Evolutionary conservation across 1,284 basidiomycete genomes (phyloP), one percentile per base, ranked within the genome.

Genomic region (Kwoniella shivajii): DNA sequence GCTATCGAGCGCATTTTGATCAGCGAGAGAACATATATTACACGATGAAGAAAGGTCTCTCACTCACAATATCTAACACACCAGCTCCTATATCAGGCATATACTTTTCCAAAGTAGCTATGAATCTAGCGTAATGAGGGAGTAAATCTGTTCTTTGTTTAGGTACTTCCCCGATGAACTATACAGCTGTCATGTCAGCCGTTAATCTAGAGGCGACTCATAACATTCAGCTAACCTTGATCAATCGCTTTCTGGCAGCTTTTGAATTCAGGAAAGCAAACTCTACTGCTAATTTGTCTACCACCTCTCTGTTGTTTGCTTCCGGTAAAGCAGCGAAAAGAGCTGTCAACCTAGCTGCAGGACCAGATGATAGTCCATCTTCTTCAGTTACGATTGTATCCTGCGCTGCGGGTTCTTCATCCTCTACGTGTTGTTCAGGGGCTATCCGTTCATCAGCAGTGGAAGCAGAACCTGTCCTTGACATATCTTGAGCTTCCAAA

Each of bases 221-320:
- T 3, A 6, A 4, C 11, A 26, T 18, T 14, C 13, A 33, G 6
- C 80, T 27, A 64, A 90, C 91, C 82, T 87, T 93, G 65, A 92
- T 83, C 26, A 98, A 82, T 48, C 94, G 82, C 71, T 93, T 94
- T 60, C 96, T 82, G 2, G 93, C 90, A 11, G 92, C 92, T 76
- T 98, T 98, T 41, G 91, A 94, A 73, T 98, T 98, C 57, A 98
- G 80, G 71, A 94, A 92, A 0, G 92, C 92, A 75, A 99, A 98
- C 64, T 99, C 95, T 34, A 97, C 86, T 0, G 94, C 93, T 18
- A 89, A 88, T 74, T 94, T 90, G 73, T 99, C 96, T 55, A 99
- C 90, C 68, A 93, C 80, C 4, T 86, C 84, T n/a, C 90, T 85
- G 71, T 95, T 98, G 6, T 90, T 94, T 22, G 92, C 89, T 71